These are phyloP conservation scores for Cordyceps militaris DNA, from an alignment of 2,329 filamentous ascomycete genomes.

Conservation along the genomic window DNA sequence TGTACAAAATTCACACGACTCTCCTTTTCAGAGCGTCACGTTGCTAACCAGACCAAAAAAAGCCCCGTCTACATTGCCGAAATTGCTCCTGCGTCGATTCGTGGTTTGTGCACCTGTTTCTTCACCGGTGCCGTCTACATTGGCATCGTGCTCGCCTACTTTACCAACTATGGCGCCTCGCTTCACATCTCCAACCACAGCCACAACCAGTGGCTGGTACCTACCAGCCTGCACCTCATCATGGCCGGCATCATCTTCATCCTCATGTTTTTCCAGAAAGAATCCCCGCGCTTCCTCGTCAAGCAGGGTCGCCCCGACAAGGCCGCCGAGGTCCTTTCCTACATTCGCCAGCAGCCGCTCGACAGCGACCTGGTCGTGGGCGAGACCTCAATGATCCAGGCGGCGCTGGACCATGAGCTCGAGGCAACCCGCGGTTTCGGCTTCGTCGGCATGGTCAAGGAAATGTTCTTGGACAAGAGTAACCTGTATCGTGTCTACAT, in stretches of 20 bases:
- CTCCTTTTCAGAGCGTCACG: not conserved
- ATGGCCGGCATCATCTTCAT: slow-evolving; percentile 66
- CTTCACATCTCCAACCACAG: slow-evolving; percentile 41
- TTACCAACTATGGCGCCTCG: slow-evolving; percentile 58
- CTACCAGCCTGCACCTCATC: slow-evolving; percentile 70
- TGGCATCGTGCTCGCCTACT: slow-evolving; percentile 74
- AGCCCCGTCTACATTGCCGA: slow-evolving; percentile 65
- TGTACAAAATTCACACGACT: slow-evolving; percentile 9
- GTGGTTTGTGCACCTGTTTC: slow-evolving; percentile 63
- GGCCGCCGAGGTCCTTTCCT: slow-evolving; percentile 48
- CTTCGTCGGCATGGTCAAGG: slow-evolving; percentile 59
- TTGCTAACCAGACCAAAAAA: not conserved
- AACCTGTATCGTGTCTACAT: slow-evolving; percentile 71
- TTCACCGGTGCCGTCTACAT: slow-evolving; percentile 57
- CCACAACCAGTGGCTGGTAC: slow-evolving; percentile 53
- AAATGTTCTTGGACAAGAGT: slow-evolving; percentile 58
- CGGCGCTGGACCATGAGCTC: slow-evolving; percentile 60
- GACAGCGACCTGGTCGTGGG: slow-evolving; percentile 54
- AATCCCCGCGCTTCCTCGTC: slow-evolving; percentile 65
- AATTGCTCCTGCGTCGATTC: slow-evolving; percentile 59
- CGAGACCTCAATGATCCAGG: slow-evolving; percentile 59
- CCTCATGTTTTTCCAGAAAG: slow-evolving; percentile 60
- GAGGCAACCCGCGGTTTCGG: slow-evolving; percentile 62
- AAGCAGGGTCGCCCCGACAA: slow-evolving; percentile 55
- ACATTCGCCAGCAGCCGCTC: slow-evolving; percentile 50